Evolutionary conservation across 169 alveolate species (phyloP).

Genomic region (Plasmodium fragile): DNA sequence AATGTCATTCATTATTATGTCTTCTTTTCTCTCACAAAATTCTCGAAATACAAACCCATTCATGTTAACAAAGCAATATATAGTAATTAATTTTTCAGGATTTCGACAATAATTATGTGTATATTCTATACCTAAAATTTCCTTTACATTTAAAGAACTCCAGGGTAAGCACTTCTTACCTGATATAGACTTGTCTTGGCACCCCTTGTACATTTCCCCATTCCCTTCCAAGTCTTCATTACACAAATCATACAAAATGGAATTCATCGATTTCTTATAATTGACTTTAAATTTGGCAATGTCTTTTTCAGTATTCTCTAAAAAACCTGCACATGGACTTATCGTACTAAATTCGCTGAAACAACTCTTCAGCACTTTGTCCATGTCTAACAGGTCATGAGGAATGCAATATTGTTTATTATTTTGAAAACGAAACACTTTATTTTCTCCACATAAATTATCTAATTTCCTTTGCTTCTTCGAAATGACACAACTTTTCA

Average conservation of each 20-base stretch:
- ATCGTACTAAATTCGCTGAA: background rate
- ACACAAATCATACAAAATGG: slow-evolving; percentile 1
- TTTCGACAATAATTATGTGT: slow-evolving; percentile 64
- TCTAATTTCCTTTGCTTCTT: slow-evolving; percentile 33
- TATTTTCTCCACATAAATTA: slow-evolving; percentile 48
- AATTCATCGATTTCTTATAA: background rate
- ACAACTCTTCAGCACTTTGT: background rate
- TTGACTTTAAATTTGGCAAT: background rate
- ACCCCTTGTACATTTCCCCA: slow-evolving; percentile 32
- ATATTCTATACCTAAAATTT: background rate
- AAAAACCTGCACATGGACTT: slow-evolving; percentile 17
- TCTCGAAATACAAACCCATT: slow-evolving; percentile 30
- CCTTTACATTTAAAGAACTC: slow-evolving; percentile 4
- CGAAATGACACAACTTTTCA: slow-evolving; percentile 42
- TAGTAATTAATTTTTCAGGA: slow-evolving; percentile 2
- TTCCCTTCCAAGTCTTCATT: slow-evolving; percentile 13
- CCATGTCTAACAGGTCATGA: slow-evolving; percentile 22
- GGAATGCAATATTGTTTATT: slow-evolving; percentile 62
- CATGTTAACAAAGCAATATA: slow-evolving; percentile 42
- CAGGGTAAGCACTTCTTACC: slow-evolving; percentile 42
- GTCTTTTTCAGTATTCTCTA: background rate
- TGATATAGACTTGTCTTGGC: slow-evolving; percentile 34
- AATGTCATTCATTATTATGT: slow-evolving; percentile 11
- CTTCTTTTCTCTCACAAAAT: slow-evolving; percentile 17
- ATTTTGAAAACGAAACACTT: slow-evolving; percentile 1